A percentile compares a stretch with the other conserved stretches of the same genome.
These are phyloP conservation scores for Russula brevipes DNA, from an alignment of 768 basidiomycete genomes.

Conservation along the genomic window DNA sequence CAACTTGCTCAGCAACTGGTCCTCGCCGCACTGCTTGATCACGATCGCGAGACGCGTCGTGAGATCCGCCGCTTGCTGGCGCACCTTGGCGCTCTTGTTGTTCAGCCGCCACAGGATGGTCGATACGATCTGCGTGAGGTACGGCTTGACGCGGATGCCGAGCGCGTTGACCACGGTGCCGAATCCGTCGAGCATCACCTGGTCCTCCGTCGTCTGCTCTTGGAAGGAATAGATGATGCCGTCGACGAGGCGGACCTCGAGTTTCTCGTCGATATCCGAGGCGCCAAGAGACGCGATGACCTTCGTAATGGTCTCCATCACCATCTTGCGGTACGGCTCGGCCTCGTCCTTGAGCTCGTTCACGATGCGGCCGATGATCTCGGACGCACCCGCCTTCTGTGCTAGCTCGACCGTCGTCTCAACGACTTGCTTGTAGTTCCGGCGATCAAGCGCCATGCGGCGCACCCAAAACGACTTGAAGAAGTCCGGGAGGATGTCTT, in stretches of 20 bases:
- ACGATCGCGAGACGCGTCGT: slow-evolving; percentile 94
- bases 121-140: slow-evolving; percentile 97
- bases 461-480: slow-evolving; percentile 99
- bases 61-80: slow-evolving; percentile 98
- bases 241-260: slow-evolving; percentile 92
- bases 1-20: slow-evolving; percentile 90
- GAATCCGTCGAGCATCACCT: slow-evolving; percentile 98
- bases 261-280: slow-evolving; percentile 94
- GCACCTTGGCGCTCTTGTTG: slow-evolving; percentile 99
- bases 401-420: slow-evolving; percentile 99
- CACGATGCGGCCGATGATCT: slow-evolving; percentile 84
- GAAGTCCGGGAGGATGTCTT: slow-evolving; percentile 97
- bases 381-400: slow-evolving; percentile 93
- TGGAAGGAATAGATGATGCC: slow-evolving; percentile 99
- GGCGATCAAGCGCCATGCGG: slow-evolving; percentile 93
- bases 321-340: slow-evolving; percentile 96
- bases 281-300: slow-evolving; percentile 90
- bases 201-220: slow-evolving; percentile 98
- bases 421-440: slow-evolving; percentile 96
- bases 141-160: slow-evolving; percentile 93
- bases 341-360: slow-evolving; percentile 90
- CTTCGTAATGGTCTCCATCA: slow-evolving; percentile 99
- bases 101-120: slow-evolving; percentile 98
- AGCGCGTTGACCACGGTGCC: slow-evolving; percentile 97
- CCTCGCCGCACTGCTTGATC: slow-evolving; percentile 98